These are phyloP conservation scores for Pichia thaimueangensis DNA, from an alignment of 805 yeast genomes.

Conservation along the genomic window DNA sequence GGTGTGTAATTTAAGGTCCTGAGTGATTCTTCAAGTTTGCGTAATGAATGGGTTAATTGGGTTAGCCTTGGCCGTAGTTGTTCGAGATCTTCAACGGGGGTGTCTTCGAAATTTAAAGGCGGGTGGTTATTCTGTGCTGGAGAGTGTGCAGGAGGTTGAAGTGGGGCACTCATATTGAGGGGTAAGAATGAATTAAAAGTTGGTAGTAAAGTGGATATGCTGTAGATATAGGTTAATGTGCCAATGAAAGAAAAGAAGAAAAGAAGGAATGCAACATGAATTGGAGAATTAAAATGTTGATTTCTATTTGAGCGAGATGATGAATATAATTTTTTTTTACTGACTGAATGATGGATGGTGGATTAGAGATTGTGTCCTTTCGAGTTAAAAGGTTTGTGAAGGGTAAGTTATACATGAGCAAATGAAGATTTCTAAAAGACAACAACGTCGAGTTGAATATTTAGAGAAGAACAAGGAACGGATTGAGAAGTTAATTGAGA, in stretches of 20 bases:
- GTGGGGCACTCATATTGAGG: neutral
- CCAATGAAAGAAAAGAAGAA: too few relatives aligned
- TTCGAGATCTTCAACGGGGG: conserved; percentile 59
- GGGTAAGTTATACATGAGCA: too few relatives aligned
- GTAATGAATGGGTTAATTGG: conserved; percentile 55
- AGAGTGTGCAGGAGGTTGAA: neutral
- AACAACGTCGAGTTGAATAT: neutral
- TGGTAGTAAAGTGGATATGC: too few relatives aligned
- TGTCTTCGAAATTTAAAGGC: conserved; percentile 26
- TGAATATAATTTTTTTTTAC: too few relatives aligned
- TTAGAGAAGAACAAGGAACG: neutral
- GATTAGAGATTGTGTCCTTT: too few relatives aligned
- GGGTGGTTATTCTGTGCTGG: neutral
- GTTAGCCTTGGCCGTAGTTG: conserved; percentile 55
- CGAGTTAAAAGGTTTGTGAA: too few relatives aligned
- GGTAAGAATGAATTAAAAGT: too few relatives aligned
- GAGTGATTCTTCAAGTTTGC: conserved; percentile 49
- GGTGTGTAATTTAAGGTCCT: conserved; percentile 27
- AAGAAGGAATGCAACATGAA: too few relatives aligned
- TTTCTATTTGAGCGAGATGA: too few relatives aligned
- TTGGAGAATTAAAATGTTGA: too few relatives aligned
- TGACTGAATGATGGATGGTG: too few relatives aligned
- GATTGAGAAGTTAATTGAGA: neutral
- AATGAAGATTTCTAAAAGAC: conserved; percentile 1
- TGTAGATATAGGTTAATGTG: too few relatives aligned